A percentile compares a stretch with the other conserved stretches of the same genome.
These are phyloP conservation scores for Chloridella minuta DNA, from an alignment of 352 stramenopile genomes.

Conservation along the genomic window DNA sequence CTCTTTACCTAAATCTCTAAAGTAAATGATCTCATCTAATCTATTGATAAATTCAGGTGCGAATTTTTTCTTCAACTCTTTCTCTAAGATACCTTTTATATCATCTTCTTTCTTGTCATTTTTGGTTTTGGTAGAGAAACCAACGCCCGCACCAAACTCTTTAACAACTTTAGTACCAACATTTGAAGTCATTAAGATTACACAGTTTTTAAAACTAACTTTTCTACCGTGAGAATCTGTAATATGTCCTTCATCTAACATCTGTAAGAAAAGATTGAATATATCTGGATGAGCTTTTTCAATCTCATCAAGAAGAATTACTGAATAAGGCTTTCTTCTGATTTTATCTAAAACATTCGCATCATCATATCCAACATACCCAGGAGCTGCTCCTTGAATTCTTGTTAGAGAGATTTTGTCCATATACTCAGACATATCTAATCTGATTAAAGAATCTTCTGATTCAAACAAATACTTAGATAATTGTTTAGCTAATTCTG, in stretches of 20 bases:
- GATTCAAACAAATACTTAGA: constrained; percentile 67
- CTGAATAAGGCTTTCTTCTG: constrained; percentile 60
- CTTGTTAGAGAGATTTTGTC: constrained; percentile 60
- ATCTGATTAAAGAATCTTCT: constrained; percentile 60
- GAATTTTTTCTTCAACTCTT: no score
- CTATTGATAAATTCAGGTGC: no score
- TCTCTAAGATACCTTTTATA: no score
- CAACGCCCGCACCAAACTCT: no score
- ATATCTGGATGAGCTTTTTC: constrained; percentile 84
- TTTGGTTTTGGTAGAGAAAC: no score
- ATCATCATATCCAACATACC: constrained; percentile 74
- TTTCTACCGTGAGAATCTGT: constrained; percentile 70
- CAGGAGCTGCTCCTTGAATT: constrained; percentile 58
- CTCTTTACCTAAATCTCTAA: no score
- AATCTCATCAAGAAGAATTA: constrained; percentile 81
- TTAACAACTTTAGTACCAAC: background rate
- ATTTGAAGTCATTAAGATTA: constrained; percentile 72
- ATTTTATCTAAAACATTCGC: constrained; percentile 76
- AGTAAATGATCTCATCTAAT: no score
- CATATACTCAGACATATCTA: constrained; percentile 94
- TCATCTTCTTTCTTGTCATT: no score
- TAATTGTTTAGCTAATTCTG: constrained; percentile 60
- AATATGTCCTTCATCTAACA: constrained; percentile 70
- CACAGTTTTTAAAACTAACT: constrained; percentile 75
- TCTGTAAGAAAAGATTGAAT: constrained; percentile 68